Evolutionary conservation across 176 grass and related monocot species (phyloP).

Genomic region (Raddia distichophylla): DNA sequence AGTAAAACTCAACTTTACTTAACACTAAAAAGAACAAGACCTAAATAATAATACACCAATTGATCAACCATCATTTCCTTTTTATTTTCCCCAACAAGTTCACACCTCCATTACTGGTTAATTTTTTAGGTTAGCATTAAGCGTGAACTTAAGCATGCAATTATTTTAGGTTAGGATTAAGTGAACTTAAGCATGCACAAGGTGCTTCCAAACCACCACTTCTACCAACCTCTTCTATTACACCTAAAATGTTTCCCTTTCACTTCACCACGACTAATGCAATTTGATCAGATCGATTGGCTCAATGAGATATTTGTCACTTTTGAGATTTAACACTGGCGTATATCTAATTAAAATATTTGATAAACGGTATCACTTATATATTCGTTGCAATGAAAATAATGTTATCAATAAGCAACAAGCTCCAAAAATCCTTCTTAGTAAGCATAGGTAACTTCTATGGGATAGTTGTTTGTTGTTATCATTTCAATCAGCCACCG

Average conservation of each 20-base stretch:
- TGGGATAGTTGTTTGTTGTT: background rate
- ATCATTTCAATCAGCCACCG: conserved; percentile 40
- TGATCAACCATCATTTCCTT: background rate
- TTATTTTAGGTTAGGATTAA: background rate
- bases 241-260: background rate
- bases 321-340: too few relatives aligned
- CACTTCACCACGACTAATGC: too few relatives aligned
- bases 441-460: background rate
- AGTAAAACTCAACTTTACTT: too few relatives aligned
- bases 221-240: background rate
- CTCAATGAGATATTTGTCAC: too few relatives aligned
- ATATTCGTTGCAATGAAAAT: too few relatives aligned
- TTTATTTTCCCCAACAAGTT: background rate
- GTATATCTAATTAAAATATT: background rate
- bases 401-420: background rate
- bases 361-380: background rate
- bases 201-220: conserved; percentile 33
- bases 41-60: background rate
- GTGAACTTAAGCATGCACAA: conserved; percentile 13
- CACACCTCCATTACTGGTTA: background rate
- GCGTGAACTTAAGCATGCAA: conserved; percentile 3
- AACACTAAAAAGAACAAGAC: too few relatives aligned
- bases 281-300: background rate
- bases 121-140: background rate
- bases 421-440: background rate